Conservation (phyloP, 2,329 filamentous ascomycete species). For the Epichloe brachyelytri region DNA sequence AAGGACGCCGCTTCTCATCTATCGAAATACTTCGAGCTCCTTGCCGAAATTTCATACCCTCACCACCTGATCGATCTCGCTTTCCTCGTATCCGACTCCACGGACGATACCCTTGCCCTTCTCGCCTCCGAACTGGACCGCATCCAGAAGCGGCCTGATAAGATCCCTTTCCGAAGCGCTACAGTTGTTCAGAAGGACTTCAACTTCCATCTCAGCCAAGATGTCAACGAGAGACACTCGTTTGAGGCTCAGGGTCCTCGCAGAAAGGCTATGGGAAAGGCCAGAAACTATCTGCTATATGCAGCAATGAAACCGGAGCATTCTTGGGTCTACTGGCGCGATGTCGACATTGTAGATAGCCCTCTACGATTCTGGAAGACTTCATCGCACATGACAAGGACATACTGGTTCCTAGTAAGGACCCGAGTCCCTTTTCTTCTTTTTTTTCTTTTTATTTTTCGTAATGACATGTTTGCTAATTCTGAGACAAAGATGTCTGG, state of each 20-base stretch:
- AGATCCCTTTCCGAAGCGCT: slow-evolving; percentile 73
- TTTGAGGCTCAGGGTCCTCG: slow-evolving; percentile 82
- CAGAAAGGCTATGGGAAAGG: slow-evolving; percentile 78
- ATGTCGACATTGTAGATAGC: slow-evolving; percentile 91
- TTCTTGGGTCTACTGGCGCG: slow-evolving; percentile 97
- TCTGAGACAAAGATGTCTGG: slow-evolving; percentile 63
- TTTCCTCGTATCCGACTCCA: slow-evolving; percentile 86
- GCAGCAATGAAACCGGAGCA: slow-evolving; percentile 83
- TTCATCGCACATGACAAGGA: slow-evolving; percentile 91
- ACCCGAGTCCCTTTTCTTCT: not conserved
- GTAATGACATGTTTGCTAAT: slow-evolving; percentile 12
- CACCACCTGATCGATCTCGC: slow-evolving; percentile 90
- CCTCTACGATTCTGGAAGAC: slow-evolving; percentile 78
- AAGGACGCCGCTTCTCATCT: slow-evolving; percentile 78
- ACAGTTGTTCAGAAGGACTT: slow-evolving; percentile 89
- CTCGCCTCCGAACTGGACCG: slow-evolving; percentile 76
- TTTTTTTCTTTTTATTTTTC: not conserved
- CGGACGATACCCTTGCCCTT: slow-evolving; percentile 81
- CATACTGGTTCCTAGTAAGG: slow-evolving; percentile 85
- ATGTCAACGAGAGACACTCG: slow-evolving; percentile 69
- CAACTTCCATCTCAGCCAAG: slow-evolving; percentile 58
- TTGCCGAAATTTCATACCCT: slow-evolving; percentile 82
- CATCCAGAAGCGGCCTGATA: slow-evolving; percentile 69
- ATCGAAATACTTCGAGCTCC: slow-evolving; percentile 82
- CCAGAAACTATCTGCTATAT: slow-evolving; percentile 81